Evolutionary conservation across 495 filamentous ascomycete species (phyloP).

Genomic region (Hypoxylon subgilvum): DNA sequence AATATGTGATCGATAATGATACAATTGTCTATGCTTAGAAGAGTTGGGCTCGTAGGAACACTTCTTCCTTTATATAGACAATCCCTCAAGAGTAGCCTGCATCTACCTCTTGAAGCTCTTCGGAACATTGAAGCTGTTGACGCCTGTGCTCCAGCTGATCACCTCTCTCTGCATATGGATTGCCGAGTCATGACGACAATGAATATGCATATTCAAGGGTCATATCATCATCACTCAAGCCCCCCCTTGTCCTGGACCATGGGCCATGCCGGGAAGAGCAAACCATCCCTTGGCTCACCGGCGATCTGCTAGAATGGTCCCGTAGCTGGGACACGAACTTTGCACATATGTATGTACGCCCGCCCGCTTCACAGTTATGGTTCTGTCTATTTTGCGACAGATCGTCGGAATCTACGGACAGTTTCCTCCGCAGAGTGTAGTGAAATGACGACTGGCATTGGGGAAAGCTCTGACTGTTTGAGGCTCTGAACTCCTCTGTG

Average conservation of each 20-base stretch:
- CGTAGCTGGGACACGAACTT: too few species aligned
- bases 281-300: background rate
- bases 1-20: background rate
- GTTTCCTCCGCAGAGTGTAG: slow-evolving; percentile 4
- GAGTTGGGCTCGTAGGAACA: background rate
- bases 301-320: background rate
- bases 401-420: slow-evolving; percentile 6
- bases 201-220: slow-evolving; percentile 5
- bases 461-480: too few species aligned
- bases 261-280: slow-evolving; percentile 5
- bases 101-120: background rate
- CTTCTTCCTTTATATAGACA: slow-evolving; percentile 15
- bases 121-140: background rate
- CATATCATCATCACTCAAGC: slow-evolving; percentile 26
- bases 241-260: too few species aligned
- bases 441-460: too few species aligned
- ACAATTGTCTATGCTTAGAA: background rate
- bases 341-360: too few species aligned
- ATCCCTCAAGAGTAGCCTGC: background rate
- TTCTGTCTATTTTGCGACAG: background rate
- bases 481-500: background rate
- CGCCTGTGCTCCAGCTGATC: background rate
- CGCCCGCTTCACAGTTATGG: too few species aligned
- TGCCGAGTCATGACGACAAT: slow-evolving; percentile 28
- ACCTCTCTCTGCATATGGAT: slow-evolving; percentile 3